phyloP scores from a whole-genome alignment of 73 alveolate species.

The Tetrahymena thermophila region DNA sequence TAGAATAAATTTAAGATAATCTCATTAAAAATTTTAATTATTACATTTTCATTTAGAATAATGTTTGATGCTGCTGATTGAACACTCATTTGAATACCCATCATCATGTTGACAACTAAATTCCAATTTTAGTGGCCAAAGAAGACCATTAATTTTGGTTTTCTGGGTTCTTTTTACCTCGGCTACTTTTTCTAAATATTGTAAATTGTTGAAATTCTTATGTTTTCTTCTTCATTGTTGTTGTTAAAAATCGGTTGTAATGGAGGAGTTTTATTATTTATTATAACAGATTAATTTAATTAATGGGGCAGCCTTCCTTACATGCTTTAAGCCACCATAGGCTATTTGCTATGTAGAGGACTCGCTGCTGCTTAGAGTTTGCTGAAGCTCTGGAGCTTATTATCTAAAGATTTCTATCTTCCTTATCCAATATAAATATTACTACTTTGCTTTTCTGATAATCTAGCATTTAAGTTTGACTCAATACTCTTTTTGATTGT shows the following conservation, averaged over 20 bases:
- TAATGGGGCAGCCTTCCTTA: background rate
- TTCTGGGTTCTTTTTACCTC: background rate
- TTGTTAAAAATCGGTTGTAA: background rate
- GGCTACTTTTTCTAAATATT: background rate
- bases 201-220: background rate
- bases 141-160: background rate
- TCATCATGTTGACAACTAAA: conserved; percentile 79
- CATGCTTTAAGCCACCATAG: background rate
- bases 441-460: background rate
- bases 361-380: background rate
- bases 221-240: background rate
- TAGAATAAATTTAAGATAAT: background rate
- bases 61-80: conserved; percentile 12
- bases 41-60: background rate
- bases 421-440: background rate
- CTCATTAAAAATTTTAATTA: too few relatives aligned
- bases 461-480: background rate
- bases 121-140: conserved; percentile 73
- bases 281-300: background rate
- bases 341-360: background rate
- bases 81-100: conserved; percentile 86
- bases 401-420: background rate
- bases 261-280: background rate
- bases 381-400: background rate
- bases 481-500: background rate